Percentiles rank a stretch among this genome's conserved stretches.
These are phyloP conservation scores for Malassezia pachydermatis DNA, from an alignment of 1,284 basidiomycete species.

Conservation along the genomic window DNA sequence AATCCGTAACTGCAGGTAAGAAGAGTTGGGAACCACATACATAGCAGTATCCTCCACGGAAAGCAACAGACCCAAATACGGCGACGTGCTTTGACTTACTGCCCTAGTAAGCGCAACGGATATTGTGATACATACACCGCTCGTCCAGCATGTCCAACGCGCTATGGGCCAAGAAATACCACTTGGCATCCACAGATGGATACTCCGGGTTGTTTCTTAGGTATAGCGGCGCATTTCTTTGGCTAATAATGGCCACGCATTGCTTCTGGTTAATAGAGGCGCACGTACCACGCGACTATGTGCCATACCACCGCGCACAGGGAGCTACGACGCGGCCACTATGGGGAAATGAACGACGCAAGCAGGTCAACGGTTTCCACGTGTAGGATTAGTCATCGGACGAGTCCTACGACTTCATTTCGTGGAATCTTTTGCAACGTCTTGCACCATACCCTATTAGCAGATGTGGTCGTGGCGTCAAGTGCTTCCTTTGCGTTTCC, in stretches of 20 bases:
- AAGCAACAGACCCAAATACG: conserved; percentile 12
- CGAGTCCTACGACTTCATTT: background rate
- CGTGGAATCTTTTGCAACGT: background rate
- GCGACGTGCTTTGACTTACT: conserved; percentile 5
- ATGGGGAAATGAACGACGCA: background rate
- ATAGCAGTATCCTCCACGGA: conserved; percentile 16
- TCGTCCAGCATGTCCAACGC: conserved; percentile 20
- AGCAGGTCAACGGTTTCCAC: background rate
- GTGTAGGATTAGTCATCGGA: conserved; percentile 8
- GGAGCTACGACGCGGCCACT: too few species aligned
- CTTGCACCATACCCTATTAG: background rate
- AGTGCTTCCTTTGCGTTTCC: background rate
- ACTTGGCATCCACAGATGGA: conserved; percentile 6
- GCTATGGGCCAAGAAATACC: conserved; percentile 17
- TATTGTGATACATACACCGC: conserved; percentile 10
- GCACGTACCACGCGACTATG: conserved; percentile 3
- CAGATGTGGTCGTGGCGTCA: conserved; percentile 4
- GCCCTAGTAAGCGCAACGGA: background rate
- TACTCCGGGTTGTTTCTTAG: background rate
- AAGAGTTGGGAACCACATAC: conserved; percentile 6
- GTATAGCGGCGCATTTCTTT: conserved; percentile 4
- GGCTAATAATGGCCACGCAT: conserved; percentile 12
- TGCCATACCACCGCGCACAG: too few species aligned
- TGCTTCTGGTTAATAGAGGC: background rate
- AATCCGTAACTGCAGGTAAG: conserved; percentile 18